A percentile compares a stretch with the other conserved stretches of the same genome.
Conservation (phyloP, 345 rosid genomes). For the Cardamine occulta region DNA sequence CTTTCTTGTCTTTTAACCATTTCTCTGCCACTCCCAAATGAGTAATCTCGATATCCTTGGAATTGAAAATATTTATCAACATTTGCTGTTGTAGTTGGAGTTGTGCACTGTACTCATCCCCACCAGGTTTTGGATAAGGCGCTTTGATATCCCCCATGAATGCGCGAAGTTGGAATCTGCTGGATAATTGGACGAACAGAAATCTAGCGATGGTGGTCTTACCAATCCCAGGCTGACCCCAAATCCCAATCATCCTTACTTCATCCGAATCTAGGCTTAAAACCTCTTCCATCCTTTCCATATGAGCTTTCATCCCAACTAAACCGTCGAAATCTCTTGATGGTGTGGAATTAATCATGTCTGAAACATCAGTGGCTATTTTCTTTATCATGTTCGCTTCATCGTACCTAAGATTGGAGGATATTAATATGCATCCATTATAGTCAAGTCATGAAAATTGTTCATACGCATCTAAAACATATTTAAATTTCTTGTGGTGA, state of each 20-base stretch:
- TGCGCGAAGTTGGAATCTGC: background rate
- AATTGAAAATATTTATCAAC: no score
- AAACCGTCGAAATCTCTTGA: background rate
- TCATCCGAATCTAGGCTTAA: background rate
- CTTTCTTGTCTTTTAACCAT: background rate
- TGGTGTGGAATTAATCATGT: background rate
- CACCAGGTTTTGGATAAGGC: background rate
- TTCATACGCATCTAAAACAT: background rate
- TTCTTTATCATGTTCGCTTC: background rate
- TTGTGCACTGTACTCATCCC: background rate
- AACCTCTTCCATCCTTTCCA: background rate
- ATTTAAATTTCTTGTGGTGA: background rate
- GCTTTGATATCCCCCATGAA: background rate
- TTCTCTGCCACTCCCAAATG: background rate
- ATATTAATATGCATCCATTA: background rate
- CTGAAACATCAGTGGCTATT: background rate
- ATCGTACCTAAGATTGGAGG: background rate
- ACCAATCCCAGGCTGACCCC: background rate
- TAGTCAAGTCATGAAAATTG: background rate
- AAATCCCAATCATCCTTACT: background rate
- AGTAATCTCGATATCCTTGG: no score
- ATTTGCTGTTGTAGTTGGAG: background rate
- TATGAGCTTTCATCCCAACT: background rate
- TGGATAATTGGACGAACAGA: background rate
- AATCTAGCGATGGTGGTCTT: conserved; percentile 35